phyloP scores from a whole-genome alignment of 495 filamentous ascomycete genomes.

The Talaromyces wortmannii region DNA sequence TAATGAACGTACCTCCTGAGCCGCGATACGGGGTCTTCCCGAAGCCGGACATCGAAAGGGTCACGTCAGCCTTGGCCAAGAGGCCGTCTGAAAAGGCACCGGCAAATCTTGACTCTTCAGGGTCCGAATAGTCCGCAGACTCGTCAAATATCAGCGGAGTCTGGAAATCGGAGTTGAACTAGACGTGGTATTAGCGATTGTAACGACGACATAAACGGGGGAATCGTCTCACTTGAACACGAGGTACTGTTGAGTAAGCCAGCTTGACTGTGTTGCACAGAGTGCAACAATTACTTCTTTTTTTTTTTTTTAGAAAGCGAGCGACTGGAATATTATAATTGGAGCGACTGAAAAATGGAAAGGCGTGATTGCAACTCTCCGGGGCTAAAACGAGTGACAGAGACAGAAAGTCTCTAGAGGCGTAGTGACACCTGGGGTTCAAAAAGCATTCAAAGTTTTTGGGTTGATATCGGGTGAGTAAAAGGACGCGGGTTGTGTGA shows the following conservation, averaged over 20 bases:
- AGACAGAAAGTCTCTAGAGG: conserved; percentile 16
- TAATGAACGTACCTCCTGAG: conserved; percentile 29
- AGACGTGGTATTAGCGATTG: background rate
- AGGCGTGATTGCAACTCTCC: conserved; percentile 26
- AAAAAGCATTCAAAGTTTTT: conserved; percentile 2
- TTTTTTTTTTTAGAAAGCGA: conserved; percentile 33
- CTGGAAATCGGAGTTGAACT: conserved; percentile 42
- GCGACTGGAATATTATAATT: conserved; percentile 41
- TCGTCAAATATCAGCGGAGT: conserved; percentile 49
- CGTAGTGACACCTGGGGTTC: background rate
- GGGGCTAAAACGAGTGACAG: conserved; percentile 36
- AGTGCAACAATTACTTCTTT: conserved; percentile 28
- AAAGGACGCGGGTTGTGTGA: background rate
- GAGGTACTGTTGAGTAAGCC: conserved; percentile 45
- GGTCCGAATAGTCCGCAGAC: conserved; percentile 44
- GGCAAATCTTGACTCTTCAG: conserved; percentile 39
- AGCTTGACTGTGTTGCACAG: conserved; percentile 47
- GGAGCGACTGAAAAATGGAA: conserved; percentile 31
- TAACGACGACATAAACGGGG: background rate
- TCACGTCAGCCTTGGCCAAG: conserved; percentile 45
- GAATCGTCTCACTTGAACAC: conserved; percentile 40
- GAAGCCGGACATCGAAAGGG: conserved; percentile 48
- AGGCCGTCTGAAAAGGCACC: conserved; percentile 42
- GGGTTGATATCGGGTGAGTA: background rate
- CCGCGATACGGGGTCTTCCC: conserved; percentile 33